Percentiles rank a stretch among this genome's conserved stretches.
Evolutionary conservation across 768 basidiomycete species (phyloP).

Genomic region (Pulveroboletus ravenelii): DNA sequence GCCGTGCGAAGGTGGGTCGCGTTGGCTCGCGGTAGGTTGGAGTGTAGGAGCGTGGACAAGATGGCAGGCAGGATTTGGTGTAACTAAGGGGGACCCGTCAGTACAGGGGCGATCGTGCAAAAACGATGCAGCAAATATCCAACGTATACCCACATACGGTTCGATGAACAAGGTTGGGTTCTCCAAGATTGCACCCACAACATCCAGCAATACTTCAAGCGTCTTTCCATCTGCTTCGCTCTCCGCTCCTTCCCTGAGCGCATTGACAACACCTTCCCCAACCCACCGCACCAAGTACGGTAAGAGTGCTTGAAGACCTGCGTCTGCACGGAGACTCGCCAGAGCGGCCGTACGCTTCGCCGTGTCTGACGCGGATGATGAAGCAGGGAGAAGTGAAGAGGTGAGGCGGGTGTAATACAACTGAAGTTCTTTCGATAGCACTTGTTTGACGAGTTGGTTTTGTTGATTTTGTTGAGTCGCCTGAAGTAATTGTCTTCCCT

Average conservation of each 20-base stretch:
- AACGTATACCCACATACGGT: slow-evolving; percentile 73
- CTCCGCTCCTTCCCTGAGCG: slow-evolving; percentile 46
- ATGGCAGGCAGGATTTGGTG: slow-evolving; percentile 95
- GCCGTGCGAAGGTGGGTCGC: slow-evolving; percentile 67
- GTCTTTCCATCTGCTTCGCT: slow-evolving; percentile 63
- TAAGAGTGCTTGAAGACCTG: slow-evolving; percentile 84
- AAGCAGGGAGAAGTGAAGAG: slow-evolving; percentile 60
- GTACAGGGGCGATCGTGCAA: not conserved
- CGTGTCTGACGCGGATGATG: slow-evolving; percentile 40
- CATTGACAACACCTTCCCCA: slow-evolving; percentile 76
- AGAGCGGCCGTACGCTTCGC: slow-evolving; percentile 84
- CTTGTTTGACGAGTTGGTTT: slow-evolving; percentile 83
- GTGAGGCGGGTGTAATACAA: slow-evolving; percentile 93
- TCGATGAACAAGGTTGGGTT: slow-evolving; percentile 91
- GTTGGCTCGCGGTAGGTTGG: slow-evolving; percentile 69
- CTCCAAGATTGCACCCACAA: slow-evolving; percentile 77
- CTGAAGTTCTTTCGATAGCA: slow-evolving; percentile 89
- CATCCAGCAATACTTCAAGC: slow-evolving; percentile 80
- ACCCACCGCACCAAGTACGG: slow-evolving; percentile 96
- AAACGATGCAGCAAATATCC: not conserved
- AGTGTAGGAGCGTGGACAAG: slow-evolving; percentile 86
- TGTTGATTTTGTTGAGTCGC: slow-evolving; percentile 49
- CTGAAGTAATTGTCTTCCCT: slow-evolving; percentile 22
- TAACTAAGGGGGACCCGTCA: slow-evolving; percentile 46
- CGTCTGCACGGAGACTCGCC: slow-evolving; percentile 83